Evolutionary conservation across 768 basidiomycete genomes (phyloP), one percentile per base, ranked within the genome.

Genomic region (Coprinopsis sp.): DNA sequence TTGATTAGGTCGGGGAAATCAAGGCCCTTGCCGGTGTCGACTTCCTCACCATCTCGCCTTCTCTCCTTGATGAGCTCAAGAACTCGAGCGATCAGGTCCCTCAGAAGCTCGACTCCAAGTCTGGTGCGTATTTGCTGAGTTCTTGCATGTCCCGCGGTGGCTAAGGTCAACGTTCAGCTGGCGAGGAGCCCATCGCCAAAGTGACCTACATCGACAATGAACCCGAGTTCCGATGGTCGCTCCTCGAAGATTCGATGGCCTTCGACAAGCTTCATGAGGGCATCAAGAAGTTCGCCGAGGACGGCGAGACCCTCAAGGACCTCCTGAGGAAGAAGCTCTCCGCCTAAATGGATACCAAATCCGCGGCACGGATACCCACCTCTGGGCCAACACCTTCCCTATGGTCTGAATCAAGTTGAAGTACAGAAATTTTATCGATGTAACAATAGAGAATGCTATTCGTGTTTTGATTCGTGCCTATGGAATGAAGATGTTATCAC

Each of bases 181-280:
- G n/a, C n/a, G 18, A 78, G 57, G 73, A 82, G 47, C 75, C 80
- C 27, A 81, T 90, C 52, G 59, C 79, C 30, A 98, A 94, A 70
- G 87, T 92, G 53, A 69, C 81, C 18, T 97, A 60, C 77, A 60
- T 99, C 64, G 81, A 97, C 74, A 82, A 96, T 71, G 91, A 99
- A 74, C 74, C 93, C 51, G 89, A 92, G 62, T 98, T 98, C 90
- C 85, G 91, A 50, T 96, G 93, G 93, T 56, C 78, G 10, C 84
- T 98, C 48, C 81, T 96, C 60, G 79, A 92, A 61, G 94, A 97
- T 68, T 71, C 77, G 63, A 96, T 97, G 94, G 93, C 95, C n/a
- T 95, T 92, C 63, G 95, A 97, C 67, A 97, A 98, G 76, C 77
- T 97, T 46, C 91, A 96, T 67, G 91, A 97, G 72, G 96, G 96